These are phyloP conservation scores for Aegilops bicornis DNA, from an alignment of 176 grass and related monocot genomes.

Conservation along the genomic window DNA sequence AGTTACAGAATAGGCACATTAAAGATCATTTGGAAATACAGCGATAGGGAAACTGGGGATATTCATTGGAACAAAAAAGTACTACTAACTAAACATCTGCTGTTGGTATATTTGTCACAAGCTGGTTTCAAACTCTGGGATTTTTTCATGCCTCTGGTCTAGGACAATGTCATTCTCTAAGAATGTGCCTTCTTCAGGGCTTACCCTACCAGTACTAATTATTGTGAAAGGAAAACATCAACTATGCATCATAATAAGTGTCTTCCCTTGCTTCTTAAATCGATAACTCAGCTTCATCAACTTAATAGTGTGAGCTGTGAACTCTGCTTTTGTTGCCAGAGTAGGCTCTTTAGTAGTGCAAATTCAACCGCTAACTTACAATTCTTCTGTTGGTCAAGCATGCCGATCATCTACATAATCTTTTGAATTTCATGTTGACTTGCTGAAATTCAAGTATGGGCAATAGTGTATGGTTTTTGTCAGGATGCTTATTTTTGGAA, in stretches of 20 bases:
- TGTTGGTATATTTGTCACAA: neutral
- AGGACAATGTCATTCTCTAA: constrained; percentile 14
- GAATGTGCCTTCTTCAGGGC: neutral
- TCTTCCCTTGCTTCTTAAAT: constrained; percentile 11
- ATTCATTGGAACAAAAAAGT: constrained; percentile 9
- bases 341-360: constrained; percentile 10
- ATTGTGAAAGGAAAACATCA: constrained; percentile 12
- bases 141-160: neutral
- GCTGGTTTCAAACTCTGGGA: constrained; percentile 16
- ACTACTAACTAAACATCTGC: neutral
- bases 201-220: constrained; percentile 15
- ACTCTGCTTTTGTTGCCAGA: neutral
- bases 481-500: neutral
- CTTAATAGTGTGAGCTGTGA: neutral
- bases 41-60: neutral
- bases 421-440: neutral
- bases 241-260: neutral
- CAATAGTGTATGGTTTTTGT: neutral
- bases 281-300: neutral
- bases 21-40: neutral
- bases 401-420: neutral
- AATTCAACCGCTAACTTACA: neutral
- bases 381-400: neutral
- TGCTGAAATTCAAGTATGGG: neutral
- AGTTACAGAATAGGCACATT: neutral